Evolutionary conservation across 495 filamentous ascomycete genomes (phyloP).

Genomic region (Aspergillus taichungensis): DNA sequence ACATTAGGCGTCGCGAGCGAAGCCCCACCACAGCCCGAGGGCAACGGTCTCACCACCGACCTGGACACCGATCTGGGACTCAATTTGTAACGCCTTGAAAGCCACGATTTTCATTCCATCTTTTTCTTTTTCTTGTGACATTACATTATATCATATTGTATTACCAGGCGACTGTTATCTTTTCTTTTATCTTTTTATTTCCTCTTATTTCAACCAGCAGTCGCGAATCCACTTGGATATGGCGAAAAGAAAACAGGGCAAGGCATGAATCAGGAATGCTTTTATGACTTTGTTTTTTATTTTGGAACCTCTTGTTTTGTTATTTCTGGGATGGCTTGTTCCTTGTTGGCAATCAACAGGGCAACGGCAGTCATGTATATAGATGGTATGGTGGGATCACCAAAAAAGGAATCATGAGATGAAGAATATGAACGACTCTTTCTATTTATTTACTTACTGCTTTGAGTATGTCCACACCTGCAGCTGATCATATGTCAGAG

Average conservation of each 20-base stretch:
- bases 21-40: constrained; percentile 10
- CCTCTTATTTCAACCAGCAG: background rate
- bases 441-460: too few relatives aligned
- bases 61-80: constrained; percentile 28
- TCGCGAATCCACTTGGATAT: too few relatives aligned
- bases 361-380: background rate
- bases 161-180: background rate
- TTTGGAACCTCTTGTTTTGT: background rate
- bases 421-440: constrained; percentile 3
- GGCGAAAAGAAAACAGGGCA: background rate
- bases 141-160: constrained; percentile 1
- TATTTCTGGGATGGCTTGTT: background rate
- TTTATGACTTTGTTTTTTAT: background rate
- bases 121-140: constrained; percentile 3
- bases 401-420: constrained; percentile 5
- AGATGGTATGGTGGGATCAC: background rate
- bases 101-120: constrained; percentile 2
- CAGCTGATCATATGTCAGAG: too few relatives aligned
- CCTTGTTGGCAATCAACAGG: background rate
- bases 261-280: background rate
- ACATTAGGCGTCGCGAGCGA: background rate
- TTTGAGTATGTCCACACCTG: too few relatives aligned
- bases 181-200: background rate
- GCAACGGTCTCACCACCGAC: constrained; percentile 11
- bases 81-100: constrained; percentile 11